A percentile compares a stretch with the other conserved stretches of the same genome.
Evolutionary conservation across 176 grass and related monocot species (phyloP).

Genomic region (Microstegium vimineum): DNA sequence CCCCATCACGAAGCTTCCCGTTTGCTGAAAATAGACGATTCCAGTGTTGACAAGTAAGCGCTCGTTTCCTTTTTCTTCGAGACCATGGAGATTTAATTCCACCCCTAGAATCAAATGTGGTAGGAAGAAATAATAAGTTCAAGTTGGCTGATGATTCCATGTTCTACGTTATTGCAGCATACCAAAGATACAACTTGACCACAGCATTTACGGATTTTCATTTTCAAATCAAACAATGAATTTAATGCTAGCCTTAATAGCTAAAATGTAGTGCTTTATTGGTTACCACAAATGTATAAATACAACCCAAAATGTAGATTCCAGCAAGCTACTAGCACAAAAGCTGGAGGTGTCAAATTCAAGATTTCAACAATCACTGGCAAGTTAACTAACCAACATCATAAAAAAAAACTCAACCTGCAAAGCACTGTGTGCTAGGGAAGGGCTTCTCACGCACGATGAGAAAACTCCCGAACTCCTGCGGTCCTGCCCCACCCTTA

Average conservation of each 20-base stretch:
- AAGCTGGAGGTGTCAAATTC: neutral
- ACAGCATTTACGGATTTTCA: neutral
- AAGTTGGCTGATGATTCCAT: neutral
- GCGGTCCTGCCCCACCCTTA: too few species aligned
- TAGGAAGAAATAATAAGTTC: conserved; percentile 1
- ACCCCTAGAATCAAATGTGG: conserved; percentile 34
- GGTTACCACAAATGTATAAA: neutral
- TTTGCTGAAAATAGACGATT: conserved; percentile 57
- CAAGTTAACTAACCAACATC: neutral
- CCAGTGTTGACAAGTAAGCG: conserved; percentile 68
- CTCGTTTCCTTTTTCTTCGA: conserved; percentile 68
- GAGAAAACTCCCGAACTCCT: neutral
- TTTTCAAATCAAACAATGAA: conserved; percentile 11
- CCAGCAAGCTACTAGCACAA: neutral
- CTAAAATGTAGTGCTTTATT: conserved; percentile 14
- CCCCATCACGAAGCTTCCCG: conserved; percentile 83
- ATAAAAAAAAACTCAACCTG: too few species aligned
- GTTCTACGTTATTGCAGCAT: neutral
- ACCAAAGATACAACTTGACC: conserved; percentile 7
- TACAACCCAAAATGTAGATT: neutral
- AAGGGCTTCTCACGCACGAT: neutral
- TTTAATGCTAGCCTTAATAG: neutral
- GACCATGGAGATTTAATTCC: conserved; percentile 95
- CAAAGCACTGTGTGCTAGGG: neutral
- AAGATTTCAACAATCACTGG: neutral